These are phyloP conservation scores for Kokia cookei DNA, from an alignment of 441 rosid genomes.

Conservation along the genomic window DNA sequence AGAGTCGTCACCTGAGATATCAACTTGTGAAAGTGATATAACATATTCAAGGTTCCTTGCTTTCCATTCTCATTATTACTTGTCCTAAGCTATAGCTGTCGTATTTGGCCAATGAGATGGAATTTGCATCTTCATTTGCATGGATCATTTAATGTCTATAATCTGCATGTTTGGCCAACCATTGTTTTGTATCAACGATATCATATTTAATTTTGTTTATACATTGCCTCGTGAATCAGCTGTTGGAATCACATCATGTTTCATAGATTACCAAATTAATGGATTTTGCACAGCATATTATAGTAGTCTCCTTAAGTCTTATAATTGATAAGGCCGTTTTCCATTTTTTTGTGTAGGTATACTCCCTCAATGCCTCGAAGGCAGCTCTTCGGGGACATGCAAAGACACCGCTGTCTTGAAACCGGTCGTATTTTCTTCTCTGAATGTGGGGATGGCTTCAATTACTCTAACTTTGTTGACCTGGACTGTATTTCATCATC, in stretches of 20 bases:
- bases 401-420: slow-evolving; percentile 42
- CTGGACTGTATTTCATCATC: slow-evolving; percentile 84
- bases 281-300: not conserved
- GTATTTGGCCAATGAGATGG: not conserved
- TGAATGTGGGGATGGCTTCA: slow-evolving; percentile 50
- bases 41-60: slow-evolving; percentile 63
- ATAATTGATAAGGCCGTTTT: slow-evolving; percentile 10
- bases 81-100: not conserved
- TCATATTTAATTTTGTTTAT: not conserved
- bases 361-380: slow-evolving; percentile 57
- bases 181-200: not conserved
- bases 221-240: not conserved
- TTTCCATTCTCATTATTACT: slow-evolving; percentile 10
- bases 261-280: slow-evolving; percentile 4
- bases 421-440: slow-evolving; percentile 44
- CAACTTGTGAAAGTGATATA: slow-evolving; percentile 59
- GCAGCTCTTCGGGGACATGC: slow-evolving; percentile 68
- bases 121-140: not conserved
- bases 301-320: not conserved
- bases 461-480: slow-evolving; percentile 79
- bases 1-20: slow-evolving; percentile 82
- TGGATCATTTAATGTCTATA: not conserved
- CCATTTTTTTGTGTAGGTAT: slow-evolving; percentile 38
- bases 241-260: not conserved
- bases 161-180: not conserved